A percentile compares a stretch with the other conserved stretches of the same genome.
These are phyloP conservation scores for Collybia sp. DNA, from an alignment of 768 basidiomycete genomes.

Conservation along the genomic window DNA sequence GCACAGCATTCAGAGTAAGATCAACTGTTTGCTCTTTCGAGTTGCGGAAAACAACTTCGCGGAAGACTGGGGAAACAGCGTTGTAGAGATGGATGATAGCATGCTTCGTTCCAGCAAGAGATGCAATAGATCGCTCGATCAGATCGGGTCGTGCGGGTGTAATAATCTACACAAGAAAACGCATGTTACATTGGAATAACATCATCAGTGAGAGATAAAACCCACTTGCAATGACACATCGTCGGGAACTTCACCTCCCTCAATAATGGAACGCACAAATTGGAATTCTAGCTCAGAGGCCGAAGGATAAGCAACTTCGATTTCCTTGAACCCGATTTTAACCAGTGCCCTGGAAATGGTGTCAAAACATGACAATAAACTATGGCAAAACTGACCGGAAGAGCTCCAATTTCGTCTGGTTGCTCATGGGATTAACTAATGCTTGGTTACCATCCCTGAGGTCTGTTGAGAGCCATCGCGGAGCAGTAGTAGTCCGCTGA, in stretches of 20 bases:
- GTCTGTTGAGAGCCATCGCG: conserved; percentile 82
- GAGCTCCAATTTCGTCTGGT: conserved; percentile 51
- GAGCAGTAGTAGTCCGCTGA: conserved; percentile 52
- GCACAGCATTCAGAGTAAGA: conserved; percentile 68
- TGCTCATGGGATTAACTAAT: conserved; percentile 81
- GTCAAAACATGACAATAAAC: conserved; percentile 38
- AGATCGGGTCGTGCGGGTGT: conserved; percentile 79
- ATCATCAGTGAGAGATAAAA: conserved; percentile 2
- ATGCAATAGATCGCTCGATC: conserved; percentile 66
- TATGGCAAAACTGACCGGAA: conserved; percentile 25
- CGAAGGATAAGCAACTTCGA: conserved; percentile 81
- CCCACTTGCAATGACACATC: conserved; percentile 79
- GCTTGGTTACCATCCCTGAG: conserved; percentile 83
- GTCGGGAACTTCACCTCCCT: conserved; percentile 58
- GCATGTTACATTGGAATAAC: not conserved
- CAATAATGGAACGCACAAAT: conserved; percentile 70
- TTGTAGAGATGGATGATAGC: conserved; percentile 90
- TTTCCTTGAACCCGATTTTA: conserved; percentile 80
- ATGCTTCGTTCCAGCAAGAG: conserved; percentile 69
- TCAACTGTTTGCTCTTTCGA: conserved; percentile 69
- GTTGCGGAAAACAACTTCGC: conserved; percentile 76
- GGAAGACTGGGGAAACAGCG: conserved; percentile 72
- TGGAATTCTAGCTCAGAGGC: conserved; percentile 77
- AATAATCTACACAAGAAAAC: conserved; percentile 47
- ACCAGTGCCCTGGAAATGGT: conserved; percentile 63